phyloP scores from a whole-genome alignment of 2,329 filamentous ascomycete genomes.

The Zarea fungicola region DNA sequence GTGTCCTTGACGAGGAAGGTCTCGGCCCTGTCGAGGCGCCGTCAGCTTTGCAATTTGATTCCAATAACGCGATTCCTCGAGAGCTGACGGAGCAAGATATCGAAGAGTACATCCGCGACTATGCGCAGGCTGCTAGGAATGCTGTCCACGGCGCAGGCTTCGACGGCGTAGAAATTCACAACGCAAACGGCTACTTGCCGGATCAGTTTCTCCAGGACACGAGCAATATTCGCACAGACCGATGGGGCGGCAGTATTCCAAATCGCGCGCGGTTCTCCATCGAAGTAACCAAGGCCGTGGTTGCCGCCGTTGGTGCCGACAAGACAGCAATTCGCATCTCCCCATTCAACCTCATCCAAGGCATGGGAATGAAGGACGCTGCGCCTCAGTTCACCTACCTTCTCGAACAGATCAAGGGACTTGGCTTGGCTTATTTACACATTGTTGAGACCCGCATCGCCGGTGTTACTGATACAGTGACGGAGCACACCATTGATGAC shows the following conservation, averaged over 20 bases:
- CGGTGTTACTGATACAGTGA: slow-evolving; percentile 36
- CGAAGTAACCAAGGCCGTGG: slow-evolving; percentile 41
- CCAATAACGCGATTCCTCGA: too few species aligned
- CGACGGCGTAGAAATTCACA: slow-evolving; percentile 62
- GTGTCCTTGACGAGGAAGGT: too few species aligned
- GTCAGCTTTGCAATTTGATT: too few species aligned
- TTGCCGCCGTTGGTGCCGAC: slow-evolving; percentile 42
- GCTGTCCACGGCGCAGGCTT: slow-evolving; percentile 61
- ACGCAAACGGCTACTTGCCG: slow-evolving; percentile 55
- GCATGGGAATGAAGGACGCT: slow-evolving; percentile 59
- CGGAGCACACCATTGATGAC: slow-evolving; percentile 27
- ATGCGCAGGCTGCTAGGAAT: slow-evolving; percentile 45
- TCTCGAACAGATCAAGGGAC: slow-evolving; percentile 41
- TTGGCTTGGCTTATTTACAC: slow-evolving; percentile 57
- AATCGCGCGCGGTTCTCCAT: slow-evolving; percentile 48
- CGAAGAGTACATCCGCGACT: slow-evolving; percentile 52
- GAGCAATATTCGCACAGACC: slow-evolving; percentile 44
- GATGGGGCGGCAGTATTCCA: slow-evolving; percentile 47
- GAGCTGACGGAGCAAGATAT: slow-evolving; percentile 64
- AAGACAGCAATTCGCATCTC: slow-evolving; percentile 52
- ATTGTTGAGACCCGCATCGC: slow-evolving; percentile 53
- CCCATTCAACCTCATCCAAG: slow-evolving; percentile 57
- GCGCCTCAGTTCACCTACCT: slow-evolving; percentile 58
- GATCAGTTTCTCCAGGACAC: slow-evolving; percentile 54
- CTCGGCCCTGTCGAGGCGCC: too few species aligned